Base-by-base conservation (phyloP, 306 rosid genomes). In the Inga oerstediana region DNA sequence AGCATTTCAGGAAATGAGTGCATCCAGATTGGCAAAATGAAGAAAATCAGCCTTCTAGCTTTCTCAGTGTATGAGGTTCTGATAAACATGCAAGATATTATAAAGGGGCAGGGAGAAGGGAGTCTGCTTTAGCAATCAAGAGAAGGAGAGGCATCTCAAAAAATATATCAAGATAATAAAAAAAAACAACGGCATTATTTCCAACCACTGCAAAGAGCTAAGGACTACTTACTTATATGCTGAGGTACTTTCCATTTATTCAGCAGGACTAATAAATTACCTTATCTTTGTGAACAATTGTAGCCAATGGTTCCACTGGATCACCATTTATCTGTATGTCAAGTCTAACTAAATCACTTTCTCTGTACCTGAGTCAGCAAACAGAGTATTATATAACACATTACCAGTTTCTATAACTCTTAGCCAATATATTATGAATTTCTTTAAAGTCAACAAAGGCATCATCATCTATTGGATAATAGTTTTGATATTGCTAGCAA, bases 321-420 rank as follows among this genome's bases (percentile, higher is more conserved):
- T 93, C 98, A 58, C 98, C 95, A 80, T 92, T 93, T 46, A 93
- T 95, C 85, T 87, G 92, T 82, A 95, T 91, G 87, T 95, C 98
- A 84, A 95, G 98, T 91, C 89, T 93, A 82, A 91, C 71, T 41
- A 94, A 85, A 59, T 94, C 93, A 79, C 92, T 91, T 92, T 92
- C 97, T 54, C 72, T 82, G 90, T 94, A 94, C 85, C 94, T 92
- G 88, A 68, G 77, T 65, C 77, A 86, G 64, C 82, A 43, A 77
- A 64, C 73, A 69, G 52, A 72, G 43, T 62, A 68, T 83, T 20
- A n/a, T 6, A 39, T 67, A 39, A 17, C 30, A 17, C 27, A 17
- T 68, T 45, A 16, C 0, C 35, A 71, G 20, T 41, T 71, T 71
- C 46, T 2, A 70, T 22, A 41, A 44, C 37, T 71, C 51, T 4